These are phyloP conservation scores for Punica granatum DNA, from an alignment of 345 rosid genomes.

Conservation along the genomic window DNA sequence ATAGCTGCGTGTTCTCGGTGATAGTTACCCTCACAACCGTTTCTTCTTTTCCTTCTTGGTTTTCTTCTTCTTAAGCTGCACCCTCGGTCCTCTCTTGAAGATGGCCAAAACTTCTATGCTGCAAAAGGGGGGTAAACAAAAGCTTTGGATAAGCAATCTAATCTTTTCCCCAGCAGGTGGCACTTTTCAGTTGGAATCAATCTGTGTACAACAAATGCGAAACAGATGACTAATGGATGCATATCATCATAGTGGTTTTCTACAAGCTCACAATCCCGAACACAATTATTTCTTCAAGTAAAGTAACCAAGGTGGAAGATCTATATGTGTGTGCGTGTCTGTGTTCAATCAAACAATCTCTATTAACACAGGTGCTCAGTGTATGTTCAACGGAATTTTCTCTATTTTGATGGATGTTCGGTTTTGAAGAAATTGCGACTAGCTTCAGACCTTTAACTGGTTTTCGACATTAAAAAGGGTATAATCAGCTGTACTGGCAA, in stretches of 20 bases:
- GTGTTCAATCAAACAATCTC: too few species aligned
- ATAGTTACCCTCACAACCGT: not conserved
- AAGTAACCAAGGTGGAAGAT: not conserved
- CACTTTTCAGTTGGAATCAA: not conserved
- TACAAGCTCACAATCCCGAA: not conserved
- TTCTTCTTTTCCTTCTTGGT: constrained; percentile 33
- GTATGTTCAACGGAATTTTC: not conserved
- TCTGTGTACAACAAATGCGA: not conserved
- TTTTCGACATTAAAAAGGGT: not conserved
- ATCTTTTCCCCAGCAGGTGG: not conserved
- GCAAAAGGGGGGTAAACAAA: constrained; percentile 19
- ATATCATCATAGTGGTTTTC: not conserved
- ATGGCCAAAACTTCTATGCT: constrained; percentile 81
- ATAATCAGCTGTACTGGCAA: not conserved
- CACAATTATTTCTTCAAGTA: not conserved
- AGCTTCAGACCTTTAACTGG: not conserved
- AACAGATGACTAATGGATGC: not conserved
- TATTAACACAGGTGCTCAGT: too few species aligned
- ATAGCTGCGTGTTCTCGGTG: not conserved
- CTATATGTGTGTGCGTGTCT: not conserved
- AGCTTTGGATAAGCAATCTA: not conserved
- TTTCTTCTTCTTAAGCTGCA: constrained; percentile 53
- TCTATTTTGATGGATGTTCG: not conserved
- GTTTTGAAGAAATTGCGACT: not conserved
- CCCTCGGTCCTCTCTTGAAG: constrained; percentile 46